These are phyloP conservation scores for Biscogniauxia sp. DNA, from an alignment of 2,329 filamentous ascomycete genomes.

Conservation along the genomic window DNA sequence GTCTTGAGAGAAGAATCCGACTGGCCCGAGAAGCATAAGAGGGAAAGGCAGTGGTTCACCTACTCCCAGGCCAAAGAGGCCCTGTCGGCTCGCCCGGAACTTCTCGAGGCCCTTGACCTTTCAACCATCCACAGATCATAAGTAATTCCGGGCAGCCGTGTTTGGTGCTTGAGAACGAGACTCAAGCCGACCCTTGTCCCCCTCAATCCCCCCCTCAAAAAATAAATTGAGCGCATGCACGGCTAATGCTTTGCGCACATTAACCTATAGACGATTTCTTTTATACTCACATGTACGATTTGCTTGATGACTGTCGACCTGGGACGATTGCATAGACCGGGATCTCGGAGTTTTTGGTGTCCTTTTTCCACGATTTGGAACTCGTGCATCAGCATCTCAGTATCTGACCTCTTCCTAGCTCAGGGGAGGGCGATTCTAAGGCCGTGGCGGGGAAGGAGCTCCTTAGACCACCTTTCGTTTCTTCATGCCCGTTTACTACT, in stretches of 20 bases:
- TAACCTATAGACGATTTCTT: constrained; percentile 3
- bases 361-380: constrained; percentile 18
- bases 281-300: constrained; percentile 10
- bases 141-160: constrained; percentile 13
- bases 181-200: neutral
- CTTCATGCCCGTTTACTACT: constrained; percentile 9
- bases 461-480: constrained; percentile 6
- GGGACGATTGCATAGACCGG: constrained; percentile 33
- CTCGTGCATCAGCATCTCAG: constrained; percentile 14
- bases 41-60: constrained; percentile 85
- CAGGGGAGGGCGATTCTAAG: constrained; percentile 4
- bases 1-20: constrained; percentile 80
- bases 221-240: neutral
- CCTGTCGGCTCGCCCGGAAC: constrained; percentile 75
- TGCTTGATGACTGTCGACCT: constrained; percentile 14
- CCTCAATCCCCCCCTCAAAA: too few relatives aligned
- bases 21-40: constrained; percentile 94
- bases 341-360: constrained; percentile 31
- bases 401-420: constrained; percentile 14
- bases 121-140: constrained; percentile 64
- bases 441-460: constrained; percentile 5
- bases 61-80: constrained; percentile 78
- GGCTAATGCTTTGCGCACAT: neutral
- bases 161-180: neutral
- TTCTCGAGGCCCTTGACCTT: constrained; percentile 80